phyloP scores from a whole-genome alignment of 805 yeast genomes.

The Torulaspora delbrueckii region DNA sequence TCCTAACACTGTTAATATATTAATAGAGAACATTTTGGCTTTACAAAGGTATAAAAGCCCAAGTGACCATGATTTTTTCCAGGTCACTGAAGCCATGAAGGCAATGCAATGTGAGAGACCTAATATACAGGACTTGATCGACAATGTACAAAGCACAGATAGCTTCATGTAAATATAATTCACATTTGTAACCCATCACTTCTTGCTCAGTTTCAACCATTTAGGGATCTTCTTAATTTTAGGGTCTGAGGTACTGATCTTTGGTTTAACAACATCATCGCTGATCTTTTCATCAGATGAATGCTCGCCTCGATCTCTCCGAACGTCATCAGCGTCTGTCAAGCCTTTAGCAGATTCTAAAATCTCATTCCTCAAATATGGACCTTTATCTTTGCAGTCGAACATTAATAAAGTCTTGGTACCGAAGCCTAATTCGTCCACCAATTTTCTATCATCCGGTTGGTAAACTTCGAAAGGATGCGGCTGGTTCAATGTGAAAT shows the following conservation, averaged over 20 bases:
- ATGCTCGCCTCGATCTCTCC: constrained; percentile 7
- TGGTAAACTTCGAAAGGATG: constrained; percentile 43
- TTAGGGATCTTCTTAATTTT: constrained; percentile 35
- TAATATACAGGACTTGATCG: constrained; percentile 4
- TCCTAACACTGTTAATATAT: constrained; percentile 1
- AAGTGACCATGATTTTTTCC: constrained; percentile 13
- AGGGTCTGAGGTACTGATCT: background rate
- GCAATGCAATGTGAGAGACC: constrained; percentile 11
- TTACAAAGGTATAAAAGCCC: constrained; percentile 15
- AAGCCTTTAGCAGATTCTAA: constrained; percentile 34
- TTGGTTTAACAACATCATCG: background rate
- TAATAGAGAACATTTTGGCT: constrained; percentile 13
- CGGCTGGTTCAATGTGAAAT: constrained; percentile 42
- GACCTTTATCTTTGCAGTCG: constrained; percentile 25
- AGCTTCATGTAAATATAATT: constrained; percentile 5
- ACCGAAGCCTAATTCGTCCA: constrained; percentile 41
- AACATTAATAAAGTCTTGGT: constrained; percentile 43
- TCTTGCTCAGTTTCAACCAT: constrained; percentile 40
- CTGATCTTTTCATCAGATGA: background rate
- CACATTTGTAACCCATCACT: constrained; percentile 13
- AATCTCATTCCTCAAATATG: constrained; percentile 30
- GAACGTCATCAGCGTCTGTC: constrained; percentile 30
- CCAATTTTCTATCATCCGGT: constrained; percentile 31
- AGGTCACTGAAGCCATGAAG: constrained; percentile 14
- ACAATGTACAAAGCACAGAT: constrained; percentile 4